A percentile compares a stretch with the other conserved stretches of the same genome.
Conservation (phyloP, 2,329 filamentous ascomycete species). For the Pseudohalonectria lignicola region DNA sequence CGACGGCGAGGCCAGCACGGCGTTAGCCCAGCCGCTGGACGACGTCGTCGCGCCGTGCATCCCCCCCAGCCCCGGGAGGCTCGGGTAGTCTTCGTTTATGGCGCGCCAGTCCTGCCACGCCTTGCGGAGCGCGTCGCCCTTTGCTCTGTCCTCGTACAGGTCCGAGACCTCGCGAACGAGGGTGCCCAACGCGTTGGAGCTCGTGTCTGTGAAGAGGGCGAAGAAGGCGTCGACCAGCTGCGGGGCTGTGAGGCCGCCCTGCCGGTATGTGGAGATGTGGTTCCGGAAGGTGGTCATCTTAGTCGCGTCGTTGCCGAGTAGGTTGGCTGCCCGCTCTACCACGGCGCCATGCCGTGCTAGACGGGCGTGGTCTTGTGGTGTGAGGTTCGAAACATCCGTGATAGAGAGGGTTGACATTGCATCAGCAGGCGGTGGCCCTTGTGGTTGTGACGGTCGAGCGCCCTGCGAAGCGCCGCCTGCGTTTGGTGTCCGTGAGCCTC, state of each 20-base stretch:
- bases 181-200: constrained; percentile 72
- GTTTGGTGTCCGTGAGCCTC: too few relatives aligned
- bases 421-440: constrained; percentile 12
- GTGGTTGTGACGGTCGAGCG: constrained; percentile 3
- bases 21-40: constrained; percentile 48
- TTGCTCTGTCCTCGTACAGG: constrained; percentile 73
- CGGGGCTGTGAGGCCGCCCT: constrained; percentile 55
- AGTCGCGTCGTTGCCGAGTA: constrained; percentile 64
- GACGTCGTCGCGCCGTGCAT: constrained; percentile 50
- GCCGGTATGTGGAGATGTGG: constrained; percentile 69
- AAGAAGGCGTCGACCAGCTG: constrained; percentile 84
- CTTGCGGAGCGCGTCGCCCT: constrained; percentile 62
- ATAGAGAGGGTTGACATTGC: constrained; percentile 41
- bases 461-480: background rate
- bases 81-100: constrained; percentile 92
- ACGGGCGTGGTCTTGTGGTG: constrained; percentile 72
- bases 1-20: constrained; percentile 49
- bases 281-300: constrained; percentile 72
- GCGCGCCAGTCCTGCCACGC: constrained; percentile 95
- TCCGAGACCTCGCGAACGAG: constrained; percentile 86
- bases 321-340: constrained; percentile 69
- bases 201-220: constrained; percentile 67
- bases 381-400: constrained; percentile 38
- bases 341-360: constrained; percentile 73
- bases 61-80: constrained; percentile 64